Evolutionary conservation across 345 rosid genomes (phyloP).

Genomic region (Lagerstroemia speciosa): DNA sequence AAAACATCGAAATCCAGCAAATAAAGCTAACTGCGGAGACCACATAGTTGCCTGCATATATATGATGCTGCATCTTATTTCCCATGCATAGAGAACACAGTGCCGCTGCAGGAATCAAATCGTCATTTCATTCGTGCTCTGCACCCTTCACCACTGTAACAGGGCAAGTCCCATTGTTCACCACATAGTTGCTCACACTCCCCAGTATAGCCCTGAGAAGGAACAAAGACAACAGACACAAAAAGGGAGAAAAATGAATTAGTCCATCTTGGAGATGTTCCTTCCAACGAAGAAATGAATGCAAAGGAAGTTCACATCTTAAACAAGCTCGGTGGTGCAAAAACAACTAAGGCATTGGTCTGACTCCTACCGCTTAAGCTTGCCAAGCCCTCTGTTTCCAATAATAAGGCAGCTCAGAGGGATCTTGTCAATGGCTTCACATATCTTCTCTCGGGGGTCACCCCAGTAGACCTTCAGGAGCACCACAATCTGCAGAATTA

Average conservation of each 20-base stretch:
- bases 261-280: background rate
- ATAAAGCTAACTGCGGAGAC: background rate
- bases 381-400: constrained; percentile 82
- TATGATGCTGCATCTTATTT: constrained; percentile 1
- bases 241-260: background rate
- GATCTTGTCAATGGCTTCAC: constrained; percentile 63
- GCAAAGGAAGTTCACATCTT: background rate
- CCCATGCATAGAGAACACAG: background rate
- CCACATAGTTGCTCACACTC: constrained; percentile 77
- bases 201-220: constrained; percentile 59
- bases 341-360: background rate
- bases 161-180: constrained; percentile 63
- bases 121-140: constrained; percentile 4
- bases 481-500: constrained; percentile 15
- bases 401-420: constrained; percentile 67
- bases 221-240: background rate
- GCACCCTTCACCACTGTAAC: constrained; percentile 57
- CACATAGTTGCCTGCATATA: too few species aligned
- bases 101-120: background rate
- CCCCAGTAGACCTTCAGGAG: constrained; percentile 79
- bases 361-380: constrained; percentile 45
- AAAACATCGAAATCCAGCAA: background rate
- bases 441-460: constrained; percentile 75
- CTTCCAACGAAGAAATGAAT: background rate
- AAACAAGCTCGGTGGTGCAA: background rate